Percentiles rank a stretch among this genome's conserved stretches.
Conservation (phyloP, 208 protist species). For the Trypanosoma scelopori region DNA sequence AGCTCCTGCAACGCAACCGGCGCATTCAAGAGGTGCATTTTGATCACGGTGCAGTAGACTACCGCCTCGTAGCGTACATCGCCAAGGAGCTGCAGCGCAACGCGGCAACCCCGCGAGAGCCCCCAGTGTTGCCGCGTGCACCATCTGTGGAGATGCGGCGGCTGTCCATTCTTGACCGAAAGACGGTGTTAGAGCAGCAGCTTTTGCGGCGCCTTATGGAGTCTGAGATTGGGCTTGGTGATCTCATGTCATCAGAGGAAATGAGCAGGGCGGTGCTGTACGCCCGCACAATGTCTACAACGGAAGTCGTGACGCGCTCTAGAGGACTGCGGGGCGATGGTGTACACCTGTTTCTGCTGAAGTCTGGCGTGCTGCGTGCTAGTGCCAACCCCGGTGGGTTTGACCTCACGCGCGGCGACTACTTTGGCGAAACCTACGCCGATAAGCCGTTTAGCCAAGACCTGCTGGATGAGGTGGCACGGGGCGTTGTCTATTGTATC, state of each 20-base stretch:
- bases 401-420: conserved; percentile 51
- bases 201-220: conserved; percentile 49
- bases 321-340: conserved; percentile 64
- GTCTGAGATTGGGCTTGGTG: conserved; percentile 35
- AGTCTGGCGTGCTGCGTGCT: conserved; percentile 50
- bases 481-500: conserved; percentile 56
- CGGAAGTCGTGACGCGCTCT: conserved; percentile 51
- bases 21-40: conserved; percentile 37
- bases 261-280: conserved; percentile 45
- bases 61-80: conserved; percentile 29
- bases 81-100: conserved; percentile 34
- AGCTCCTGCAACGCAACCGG: conserved; percentile 23
- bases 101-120: conserved; percentile 12
- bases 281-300: conserved; percentile 55
- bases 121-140: conserved; percentile 23
- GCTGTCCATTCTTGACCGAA: conserved; percentile 55
- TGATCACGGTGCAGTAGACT: conserved; percentile 32
- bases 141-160: conserved; percentile 13
- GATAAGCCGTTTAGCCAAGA: conserved; percentile 41
- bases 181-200: conserved; percentile 73
- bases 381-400: conserved; percentile 42
- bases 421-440: conserved; percentile 62
- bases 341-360: conserved; percentile 62
- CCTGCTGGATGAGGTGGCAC: conserved; percentile 47
- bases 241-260: conserved; percentile 29